Conservation (phyloP, 176 grass and related monocot genomes). For the Alloteropsis semialata region DNA sequence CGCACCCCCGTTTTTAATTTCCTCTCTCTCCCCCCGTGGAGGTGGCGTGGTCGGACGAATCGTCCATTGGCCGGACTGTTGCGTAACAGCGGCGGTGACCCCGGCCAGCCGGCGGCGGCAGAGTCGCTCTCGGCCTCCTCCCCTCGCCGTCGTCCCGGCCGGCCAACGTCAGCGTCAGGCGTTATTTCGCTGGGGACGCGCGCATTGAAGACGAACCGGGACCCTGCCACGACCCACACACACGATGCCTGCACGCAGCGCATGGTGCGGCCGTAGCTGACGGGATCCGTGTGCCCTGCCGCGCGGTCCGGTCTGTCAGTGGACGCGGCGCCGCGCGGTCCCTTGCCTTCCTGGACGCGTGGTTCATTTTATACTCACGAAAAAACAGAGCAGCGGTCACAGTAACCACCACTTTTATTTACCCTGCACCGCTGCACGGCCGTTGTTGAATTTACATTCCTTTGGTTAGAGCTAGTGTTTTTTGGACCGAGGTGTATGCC, state of each 20-base stretch:
- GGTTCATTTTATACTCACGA: neutral
- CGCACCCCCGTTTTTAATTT: neutral
- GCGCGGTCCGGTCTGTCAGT: too few species aligned
- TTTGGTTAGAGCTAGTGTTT: too few species aligned
- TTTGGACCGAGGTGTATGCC: neutral
- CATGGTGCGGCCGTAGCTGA: neutral
- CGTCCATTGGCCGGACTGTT: neutral
- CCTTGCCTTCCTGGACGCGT: neutral
- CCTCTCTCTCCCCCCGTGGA: neutral
- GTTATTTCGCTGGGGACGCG: neutral
- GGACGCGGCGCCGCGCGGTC: neutral
- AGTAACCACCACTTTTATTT: too few species aligned
- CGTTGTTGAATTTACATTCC: too few species aligned
- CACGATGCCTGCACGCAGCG: too few species aligned
- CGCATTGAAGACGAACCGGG: neutral
- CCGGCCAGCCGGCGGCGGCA: neutral
- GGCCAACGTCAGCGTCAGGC: neutral
- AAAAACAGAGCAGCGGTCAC: too few species aligned
- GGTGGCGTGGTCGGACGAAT: neutral
- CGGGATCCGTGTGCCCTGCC: neutral
- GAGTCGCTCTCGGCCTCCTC: too few species aligned
- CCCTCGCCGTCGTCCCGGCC: neutral
- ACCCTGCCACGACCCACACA: too few species aligned
- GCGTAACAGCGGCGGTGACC: neutral
- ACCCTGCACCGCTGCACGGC: too few species aligned